Base-by-base conservation (phyloP, 495 filamentous ascomycete species). In the Aspergillus saccharolyticus region DNA sequence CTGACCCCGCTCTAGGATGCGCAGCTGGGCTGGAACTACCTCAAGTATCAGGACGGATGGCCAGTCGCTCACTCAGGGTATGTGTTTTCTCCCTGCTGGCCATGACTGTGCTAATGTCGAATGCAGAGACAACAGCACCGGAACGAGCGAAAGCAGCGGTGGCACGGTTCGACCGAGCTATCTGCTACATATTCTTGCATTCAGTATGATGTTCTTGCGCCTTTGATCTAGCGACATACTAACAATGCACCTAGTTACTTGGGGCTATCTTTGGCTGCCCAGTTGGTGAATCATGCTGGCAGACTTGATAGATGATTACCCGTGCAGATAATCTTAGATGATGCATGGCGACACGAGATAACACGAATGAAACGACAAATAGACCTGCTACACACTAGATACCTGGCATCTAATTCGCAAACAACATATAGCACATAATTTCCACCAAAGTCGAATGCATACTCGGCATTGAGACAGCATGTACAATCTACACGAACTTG, bases 11-110 rank as follows among this genome's bases (percentile, higher is more conserved):
- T 48, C n/a, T 52, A 78, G 73, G 66, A 78, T 52, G 74, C 77
- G n/a, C 69, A 65, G 43, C 55, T 81, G 7, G 76, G 76, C 10
- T 79, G 70, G 67, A 78, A 71, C 48, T 70, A 70, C 25, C 62
- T 81, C 18, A 59, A 74, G 2, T 78, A 78, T 55, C 52, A 67
- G 6, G 57, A 77, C 43, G 75, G 77, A 9, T 79, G 76, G 78
- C 77, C 76, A 0, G 67, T 71, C 5, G 60, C 68, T 22, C 58
- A 17, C 22, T 24, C 24, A 14, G 47, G 50, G 69, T 71, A 54
- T 44, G 60, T 58, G 51, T 42, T 4, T 17, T 12, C 33, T n/a
- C n/a, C 15, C 21, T 7, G 47, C 15, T n/a, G 17, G 12, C 4
- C 16, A 30, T n/a, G 17, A 50, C 47, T 30, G 24, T 24, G 28